phyloP scores from a whole-genome alignment of 208 protist genomes.

The Trypanosoma scelopori region DNA sequence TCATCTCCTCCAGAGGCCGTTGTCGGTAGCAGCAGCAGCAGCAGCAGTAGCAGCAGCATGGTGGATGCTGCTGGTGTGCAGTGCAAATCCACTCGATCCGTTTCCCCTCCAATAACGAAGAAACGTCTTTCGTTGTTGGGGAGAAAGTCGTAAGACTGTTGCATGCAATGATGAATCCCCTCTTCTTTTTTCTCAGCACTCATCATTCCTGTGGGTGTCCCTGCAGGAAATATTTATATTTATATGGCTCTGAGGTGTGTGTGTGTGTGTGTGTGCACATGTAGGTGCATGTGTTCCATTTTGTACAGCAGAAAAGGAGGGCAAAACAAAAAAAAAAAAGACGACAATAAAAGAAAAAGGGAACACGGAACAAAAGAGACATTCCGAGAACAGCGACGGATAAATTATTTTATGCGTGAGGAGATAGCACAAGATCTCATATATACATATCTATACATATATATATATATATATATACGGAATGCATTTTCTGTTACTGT shows the following conservation, averaged over 20 bases:
- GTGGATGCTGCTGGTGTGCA: background rate
- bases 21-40: background rate
- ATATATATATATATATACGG: conserved; percentile 14
- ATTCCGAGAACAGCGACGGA: too few relatives aligned
- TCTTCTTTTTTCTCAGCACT: background rate
- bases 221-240: background rate
- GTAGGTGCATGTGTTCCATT: too few relatives aligned
- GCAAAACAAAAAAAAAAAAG: too few relatives aligned
- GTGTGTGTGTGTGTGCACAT: too few relatives aligned
- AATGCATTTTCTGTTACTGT: background rate
- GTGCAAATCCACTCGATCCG: background rate
- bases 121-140: conserved; percentile 22
- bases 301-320: too few relatives aligned
- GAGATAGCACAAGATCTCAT: too few relatives aligned
- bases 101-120: background rate
- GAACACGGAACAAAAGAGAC: too few relatives aligned
- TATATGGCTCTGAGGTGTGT: too few relatives aligned
- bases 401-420: too few relatives aligned
- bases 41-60: conserved; percentile 1
- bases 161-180: background rate
- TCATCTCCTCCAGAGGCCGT: background rate
- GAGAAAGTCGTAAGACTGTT: background rate
- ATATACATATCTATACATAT: conserved; percentile 13
- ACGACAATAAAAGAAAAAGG: too few relatives aligned
- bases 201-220: background rate